A percentile compares a stretch with the other conserved stretches of the same genome.
These are phyloP conservation scores for Lathyrus tuberosus DNA, from an alignment of 306 rosid species.

Conservation along the genomic window DNA sequence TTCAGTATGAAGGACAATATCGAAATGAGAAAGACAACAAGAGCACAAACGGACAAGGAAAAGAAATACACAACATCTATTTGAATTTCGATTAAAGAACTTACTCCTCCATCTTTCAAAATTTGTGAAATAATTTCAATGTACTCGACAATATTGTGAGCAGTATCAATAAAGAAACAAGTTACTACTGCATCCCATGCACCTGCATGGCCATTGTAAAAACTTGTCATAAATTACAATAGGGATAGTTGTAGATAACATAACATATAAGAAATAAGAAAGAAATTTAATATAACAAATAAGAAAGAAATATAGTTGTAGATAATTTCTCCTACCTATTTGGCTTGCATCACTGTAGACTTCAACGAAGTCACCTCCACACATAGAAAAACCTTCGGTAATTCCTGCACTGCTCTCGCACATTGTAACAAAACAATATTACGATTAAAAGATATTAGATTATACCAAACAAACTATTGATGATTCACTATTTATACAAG, in stretches of 20 bases:
- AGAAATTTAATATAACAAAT: constrained; percentile 3
- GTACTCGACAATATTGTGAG: constrained; percentile 89
- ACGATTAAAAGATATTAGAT: constrained; percentile 18
- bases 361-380: constrained; percentile 97
- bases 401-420: constrained; percentile 82
- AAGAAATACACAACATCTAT: neutral
- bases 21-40: constrained; percentile 10
- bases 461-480: neutral
- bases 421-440: constrained; percentile 23
- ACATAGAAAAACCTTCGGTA: constrained; percentile 98
- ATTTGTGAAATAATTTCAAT: constrained; percentile 82
- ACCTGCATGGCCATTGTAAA: constrained; percentile 59
- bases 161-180: constrained; percentile 94
- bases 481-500: constrained; percentile 14
- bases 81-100: constrained; percentile 42
- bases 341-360: constrained; percentile 86
- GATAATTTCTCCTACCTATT: constrained; percentile 59
- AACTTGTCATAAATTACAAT: constrained; percentile 38
- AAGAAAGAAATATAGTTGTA: neutral
- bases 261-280: neutral
- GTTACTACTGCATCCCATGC: constrained; percentile 98
- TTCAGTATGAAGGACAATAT: constrained; percentile 13
- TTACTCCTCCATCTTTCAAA: constrained; percentile 95
- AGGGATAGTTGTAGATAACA: neutral
- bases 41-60: neutral